Evolutionary conservation across 805 yeast genomes (phyloP), one percentile per base, ranked within the genome.

Genomic region (Scheffersomyces spartinae): DNA sequence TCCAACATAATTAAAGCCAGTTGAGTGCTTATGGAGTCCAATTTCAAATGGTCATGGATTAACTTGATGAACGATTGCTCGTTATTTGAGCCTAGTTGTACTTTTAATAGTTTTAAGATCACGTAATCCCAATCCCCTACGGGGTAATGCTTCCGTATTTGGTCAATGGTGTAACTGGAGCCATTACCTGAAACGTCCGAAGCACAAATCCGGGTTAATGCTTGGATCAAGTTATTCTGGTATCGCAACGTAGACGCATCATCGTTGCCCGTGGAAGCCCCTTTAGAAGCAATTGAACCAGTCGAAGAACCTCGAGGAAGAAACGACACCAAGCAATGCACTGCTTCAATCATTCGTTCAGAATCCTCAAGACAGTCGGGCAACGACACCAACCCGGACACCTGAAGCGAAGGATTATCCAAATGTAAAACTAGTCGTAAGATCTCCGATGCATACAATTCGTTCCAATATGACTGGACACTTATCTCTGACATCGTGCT

Each of bases 1-100:
- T 59, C 63, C 5, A 50, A 25, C 17, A 60, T 30, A 2, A 60
- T 40, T 15, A 60, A 36, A 4, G 59, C 58, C 19, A 43, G 40
- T 29, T 56, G 63, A 9, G 62, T 45, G n/a, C 17, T 17, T 9
- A 14, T 10, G 6, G 15, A 13, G 3, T 13, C 9, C 12, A 28
- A 26, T 7, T 25, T 15, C 10, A 46, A 28, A 21, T 39, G 44
- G 7, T 23, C 17, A 27, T 48, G 51, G 9, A 52, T 37, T 7
- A 41, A 27, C 11, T 32, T 31, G n/a, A 54, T 28, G 26, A 39
- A 53, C 7, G 35, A 31, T 13, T 39, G 31, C 14, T 45, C 48
- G 15, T 34, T 38, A 25, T 46, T 49, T 15, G 29, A 23, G 3
- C 45, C 43, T 10, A 27, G 29, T n/a, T 43, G 45, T 7, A 31